Evolutionary conservation across 2,329 filamentous ascomycete genomes (phyloP).

Genomic region (Helminthosporium solani): DNA sequence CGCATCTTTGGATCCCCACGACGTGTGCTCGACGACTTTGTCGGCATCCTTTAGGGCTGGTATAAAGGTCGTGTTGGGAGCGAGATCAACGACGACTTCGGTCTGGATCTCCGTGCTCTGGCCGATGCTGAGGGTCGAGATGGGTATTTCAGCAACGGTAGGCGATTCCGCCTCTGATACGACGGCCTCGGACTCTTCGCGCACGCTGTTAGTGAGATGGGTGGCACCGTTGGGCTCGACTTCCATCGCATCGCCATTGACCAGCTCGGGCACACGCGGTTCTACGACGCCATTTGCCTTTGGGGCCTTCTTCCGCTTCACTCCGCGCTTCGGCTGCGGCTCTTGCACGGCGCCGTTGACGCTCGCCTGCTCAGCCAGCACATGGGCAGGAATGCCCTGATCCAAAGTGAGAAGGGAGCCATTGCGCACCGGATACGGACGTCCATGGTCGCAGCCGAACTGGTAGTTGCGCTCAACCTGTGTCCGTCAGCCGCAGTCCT

Average conservation of each 20-base stretch:
- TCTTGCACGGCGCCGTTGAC: slow-evolving; percentile 33
- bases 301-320: slow-evolving; percentile 37
- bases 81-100: slow-evolving; percentile 37
- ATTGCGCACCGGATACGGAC: slow-evolving; percentile 41
- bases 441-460: slow-evolving; percentile 44
- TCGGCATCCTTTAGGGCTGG: slow-evolving; percentile 24
- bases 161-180: slow-evolving; percentile 42
- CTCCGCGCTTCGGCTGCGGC: slow-evolving; percentile 32
- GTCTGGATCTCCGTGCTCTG: slow-evolving; percentile 41
- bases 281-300: slow-evolving; percentile 38
- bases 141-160: slow-evolving; percentile 39
- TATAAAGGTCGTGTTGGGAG: slow-evolving; percentile 31
- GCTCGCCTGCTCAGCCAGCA: slow-evolving; percentile 32
- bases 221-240: slow-evolving; percentile 41
- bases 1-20: slow-evolving; percentile 36
- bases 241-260: slow-evolving; percentile 52
- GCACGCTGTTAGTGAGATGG: slow-evolving; percentile 29
- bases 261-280: slow-evolving; percentile 30
- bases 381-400: slow-evolving; percentile 37
- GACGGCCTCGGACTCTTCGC: slow-evolving; percentile 39
- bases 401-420: slow-evolving; percentile 39
- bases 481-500: slow-evolving; percentile 17
- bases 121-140: slow-evolving; percentile 43
- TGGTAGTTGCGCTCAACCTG: slow-evolving; percentile 37
- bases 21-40: slow-evolving; percentile 34